phyloP scores from a whole-genome alignment of 2,329 filamentous ascomycete genomes.

The Diaporthe amygdali region DNA sequence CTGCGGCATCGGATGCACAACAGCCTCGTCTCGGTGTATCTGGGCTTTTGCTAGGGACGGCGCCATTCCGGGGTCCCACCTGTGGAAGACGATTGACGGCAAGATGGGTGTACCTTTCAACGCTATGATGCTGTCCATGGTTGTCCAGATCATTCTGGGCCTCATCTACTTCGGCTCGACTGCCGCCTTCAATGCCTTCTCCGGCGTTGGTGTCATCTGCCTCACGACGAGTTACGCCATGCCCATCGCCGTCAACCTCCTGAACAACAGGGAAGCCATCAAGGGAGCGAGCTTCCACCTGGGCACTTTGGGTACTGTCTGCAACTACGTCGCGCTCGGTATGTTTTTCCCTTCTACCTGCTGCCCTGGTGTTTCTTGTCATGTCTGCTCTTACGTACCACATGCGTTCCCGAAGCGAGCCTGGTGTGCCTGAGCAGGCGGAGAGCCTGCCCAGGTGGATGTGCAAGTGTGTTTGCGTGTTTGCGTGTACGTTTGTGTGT shows the following conservation, averaged over 20 bases:
- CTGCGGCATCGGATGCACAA: conserved; percentile 73
- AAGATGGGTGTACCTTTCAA: conserved; percentile 71
- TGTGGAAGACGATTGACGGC: conserved; percentile 66
- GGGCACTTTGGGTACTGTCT: conserved; percentile 63
- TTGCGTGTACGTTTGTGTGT: conserved; percentile 7
- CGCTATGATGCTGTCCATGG: conserved; percentile 75
- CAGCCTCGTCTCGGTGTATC: conserved; percentile 68
- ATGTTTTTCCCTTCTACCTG: conserved; percentile 19
- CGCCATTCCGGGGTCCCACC: conserved; percentile 66
- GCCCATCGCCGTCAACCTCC: conserved; percentile 69
- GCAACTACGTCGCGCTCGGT: conserved; percentile 71
- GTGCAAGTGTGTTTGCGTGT: not conserved
- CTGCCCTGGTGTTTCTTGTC: not conserved
- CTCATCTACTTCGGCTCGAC: conserved; percentile 73
- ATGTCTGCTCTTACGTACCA: not conserved
- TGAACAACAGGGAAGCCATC: conserved; percentile 65
- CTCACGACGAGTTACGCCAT: conserved; percentile 71
- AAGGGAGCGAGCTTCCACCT: conserved; percentile 64
- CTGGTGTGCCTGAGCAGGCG: not conserved
- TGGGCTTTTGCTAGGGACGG: conserved; percentile 76
- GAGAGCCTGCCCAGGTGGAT: not conserved
- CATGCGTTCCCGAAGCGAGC: not conserved
- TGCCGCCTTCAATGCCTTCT: conserved; percentile 76
- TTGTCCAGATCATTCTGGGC: conserved; percentile 66
- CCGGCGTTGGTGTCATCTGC: conserved; percentile 72